These are phyloP conservation scores for Emmonsiellopsis sp. DNA, from an alignment of 2,329 filamentous ascomycete species.

Conservation along the genomic window DNA sequence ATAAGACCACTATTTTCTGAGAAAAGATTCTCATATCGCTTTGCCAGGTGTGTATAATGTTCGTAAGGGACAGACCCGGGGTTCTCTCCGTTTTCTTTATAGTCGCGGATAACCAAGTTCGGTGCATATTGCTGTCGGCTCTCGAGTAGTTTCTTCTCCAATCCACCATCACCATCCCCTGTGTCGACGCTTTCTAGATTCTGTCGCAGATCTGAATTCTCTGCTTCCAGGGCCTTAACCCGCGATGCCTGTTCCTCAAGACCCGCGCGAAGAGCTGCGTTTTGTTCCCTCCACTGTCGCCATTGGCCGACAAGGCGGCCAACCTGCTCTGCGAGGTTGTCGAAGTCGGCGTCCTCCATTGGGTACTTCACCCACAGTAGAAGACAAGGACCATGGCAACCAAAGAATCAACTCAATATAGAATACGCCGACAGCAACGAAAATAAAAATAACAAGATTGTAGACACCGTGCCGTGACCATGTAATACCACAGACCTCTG, in stretches of 20 bases:
- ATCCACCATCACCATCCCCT: background rate
- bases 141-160: background rate
- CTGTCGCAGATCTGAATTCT: constrained; percentile 2
- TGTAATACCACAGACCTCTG: too few relatives aligned
- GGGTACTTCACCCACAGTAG: background rate
- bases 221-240: background rate
- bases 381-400: background rate
- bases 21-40: constrained; percentile 26
- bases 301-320: constrained; percentile 9
- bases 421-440: background rate
- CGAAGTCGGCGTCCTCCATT: background rate
- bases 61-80: constrained; percentile 9
- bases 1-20: constrained; percentile 19
- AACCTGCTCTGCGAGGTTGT: constrained; percentile 1
- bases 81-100: background rate
- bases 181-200: background rate
- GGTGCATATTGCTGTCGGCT: constrained; percentile 1
- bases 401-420: background rate
- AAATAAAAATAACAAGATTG: too few relatives aligned
- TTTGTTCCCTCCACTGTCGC: constrained; percentile 13
- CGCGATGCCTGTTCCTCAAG: constrained; percentile 11
- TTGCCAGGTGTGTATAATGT: constrained; percentile 13
- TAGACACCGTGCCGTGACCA: too few relatives aligned
- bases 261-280: constrained; percentile 3
- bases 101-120: background rate